phyloP scores from a whole-genome alignment of 306 rosid genomes.

The Sicyos baderoa region DNA sequence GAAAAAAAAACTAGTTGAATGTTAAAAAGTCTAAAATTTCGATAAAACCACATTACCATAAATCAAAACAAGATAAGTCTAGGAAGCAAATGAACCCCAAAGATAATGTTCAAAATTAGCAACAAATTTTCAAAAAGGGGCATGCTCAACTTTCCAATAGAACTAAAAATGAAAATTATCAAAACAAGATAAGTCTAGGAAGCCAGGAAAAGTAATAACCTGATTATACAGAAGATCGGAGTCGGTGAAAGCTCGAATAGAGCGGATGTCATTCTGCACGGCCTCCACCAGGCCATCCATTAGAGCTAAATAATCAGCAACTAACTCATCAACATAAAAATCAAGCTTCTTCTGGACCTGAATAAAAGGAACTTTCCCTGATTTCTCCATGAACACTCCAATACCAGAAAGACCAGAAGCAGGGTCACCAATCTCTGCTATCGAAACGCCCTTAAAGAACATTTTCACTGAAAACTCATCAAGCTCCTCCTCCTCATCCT shows the following conservation, averaged over 20 bases:
- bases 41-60: background rate
- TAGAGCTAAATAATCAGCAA: constrained; percentile 77
- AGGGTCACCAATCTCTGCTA: constrained; percentile 52
- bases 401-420: constrained; percentile 73
- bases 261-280: constrained; percentile 37
- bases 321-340: constrained; percentile 60
- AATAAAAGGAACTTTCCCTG: constrained; percentile 36
- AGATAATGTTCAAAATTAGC: background rate
- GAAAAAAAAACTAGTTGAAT: background rate
- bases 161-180: background rate
- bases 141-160: background rate
- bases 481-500: constrained; percentile 30
- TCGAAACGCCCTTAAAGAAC: constrained; percentile 81
- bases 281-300: constrained; percentile 81
- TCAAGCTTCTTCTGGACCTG: constrained; percentile 87
- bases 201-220: constrained; percentile 30
- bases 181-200: background rate
- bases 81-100: background rate
- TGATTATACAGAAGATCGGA: constrained; percentile 58
- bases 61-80: no score
- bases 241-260: constrained; percentile 70
- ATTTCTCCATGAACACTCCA: constrained; percentile 82
- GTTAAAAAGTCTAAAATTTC: background rate
- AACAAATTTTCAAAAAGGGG: background rate
- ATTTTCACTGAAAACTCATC: constrained; percentile 71